A percentile compares a stretch with the other conserved stretches of the same genome.
Evolutionary conservation across 2,329 filamentous ascomycete species (phyloP).

Genomic region (Colletotrichum eremochloae): DNA sequence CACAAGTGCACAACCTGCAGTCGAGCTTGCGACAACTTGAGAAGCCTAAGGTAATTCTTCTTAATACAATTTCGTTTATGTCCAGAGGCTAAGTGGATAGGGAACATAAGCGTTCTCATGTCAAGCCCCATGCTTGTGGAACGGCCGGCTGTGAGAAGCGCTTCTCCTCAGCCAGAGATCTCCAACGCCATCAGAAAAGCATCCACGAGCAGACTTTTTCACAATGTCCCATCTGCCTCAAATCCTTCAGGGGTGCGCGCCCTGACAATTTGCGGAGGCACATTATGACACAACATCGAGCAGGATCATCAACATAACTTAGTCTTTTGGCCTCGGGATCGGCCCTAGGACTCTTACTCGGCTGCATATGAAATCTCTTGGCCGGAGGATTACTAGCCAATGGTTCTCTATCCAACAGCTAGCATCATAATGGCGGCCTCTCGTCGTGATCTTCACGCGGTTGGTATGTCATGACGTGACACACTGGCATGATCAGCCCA

Average conservation of each 20-base stretch:
- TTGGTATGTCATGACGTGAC: background rate
- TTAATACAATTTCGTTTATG: background rate
- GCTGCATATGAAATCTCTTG: background rate
- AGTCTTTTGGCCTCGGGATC: background rate
- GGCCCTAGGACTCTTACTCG: background rate
- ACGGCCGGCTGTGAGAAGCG: background rate
- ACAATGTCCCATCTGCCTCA: background rate
- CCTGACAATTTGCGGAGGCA: conserved; percentile 11
- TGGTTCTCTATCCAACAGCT: background rate
- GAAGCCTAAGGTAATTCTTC: background rate
- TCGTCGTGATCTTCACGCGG: background rate
- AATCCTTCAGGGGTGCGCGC: background rate
- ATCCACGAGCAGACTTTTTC: background rate
- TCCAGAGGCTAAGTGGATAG: background rate
- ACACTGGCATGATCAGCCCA: background rate
- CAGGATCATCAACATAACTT: background rate
- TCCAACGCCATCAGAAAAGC: background rate
- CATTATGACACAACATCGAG: background rate
- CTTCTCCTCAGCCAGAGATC: conserved; percentile 12
- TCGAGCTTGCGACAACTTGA: background rate
- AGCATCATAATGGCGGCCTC: background rate
- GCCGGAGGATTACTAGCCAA: background rate
- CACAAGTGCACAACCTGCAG: background rate
- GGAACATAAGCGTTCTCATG: conserved; percentile 15
- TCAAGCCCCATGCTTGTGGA: background rate